phyloP scores from a whole-genome alignment of 176 grass and related monocot genomes.

The Aegilops umbellulata region DNA sequence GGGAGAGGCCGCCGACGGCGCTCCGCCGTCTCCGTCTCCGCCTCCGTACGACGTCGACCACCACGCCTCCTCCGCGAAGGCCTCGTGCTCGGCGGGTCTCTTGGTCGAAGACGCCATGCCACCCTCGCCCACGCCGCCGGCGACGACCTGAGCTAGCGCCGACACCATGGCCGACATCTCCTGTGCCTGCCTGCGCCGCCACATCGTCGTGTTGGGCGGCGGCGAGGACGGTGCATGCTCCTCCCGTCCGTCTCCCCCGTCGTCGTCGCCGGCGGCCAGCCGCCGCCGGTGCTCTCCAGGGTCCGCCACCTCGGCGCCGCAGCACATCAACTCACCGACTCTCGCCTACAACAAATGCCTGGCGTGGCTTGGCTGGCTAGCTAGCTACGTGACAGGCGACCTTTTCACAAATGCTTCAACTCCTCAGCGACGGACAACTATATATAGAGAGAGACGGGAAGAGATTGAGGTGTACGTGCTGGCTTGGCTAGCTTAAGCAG shows the following conservation, averaged over 20 bases:
- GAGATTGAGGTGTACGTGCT: not conserved
- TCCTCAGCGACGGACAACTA: not conserved
- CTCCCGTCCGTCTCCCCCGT: not conserved
- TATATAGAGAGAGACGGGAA: not conserved
- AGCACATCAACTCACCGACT: conserved; percentile 31
- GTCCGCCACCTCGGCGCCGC: conserved; percentile 53
- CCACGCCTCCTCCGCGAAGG: conserved; percentile 21
- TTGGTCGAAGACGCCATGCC: not conserved
- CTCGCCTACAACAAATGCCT: not conserved
- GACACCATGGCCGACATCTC: conserved; percentile 86
- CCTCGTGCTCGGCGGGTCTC: conserved; percentile 22
- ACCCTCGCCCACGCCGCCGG: conserved; percentile 30
- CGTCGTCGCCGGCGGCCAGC: not conserved
- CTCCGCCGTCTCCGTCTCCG: not conserved
- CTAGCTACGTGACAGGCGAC: conserved; percentile 2
- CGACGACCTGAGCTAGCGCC: conserved; percentile 52
- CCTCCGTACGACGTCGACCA: conserved; percentile 10
- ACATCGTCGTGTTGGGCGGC: not conserved
- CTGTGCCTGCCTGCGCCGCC: conserved; percentile 38
- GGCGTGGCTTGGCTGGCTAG: not conserved
- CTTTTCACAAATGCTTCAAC: not conserved
- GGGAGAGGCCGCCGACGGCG: not conserved
- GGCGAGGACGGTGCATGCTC: not conserved
- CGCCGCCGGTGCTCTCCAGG: conserved; percentile 7
- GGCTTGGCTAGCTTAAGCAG: not conserved